Evolutionary conservation across 1,284 basidiomycete species (phyloP), one percentile per base, ranked within the genome.

Genomic region (Moesziomyces sp.): DNA sequence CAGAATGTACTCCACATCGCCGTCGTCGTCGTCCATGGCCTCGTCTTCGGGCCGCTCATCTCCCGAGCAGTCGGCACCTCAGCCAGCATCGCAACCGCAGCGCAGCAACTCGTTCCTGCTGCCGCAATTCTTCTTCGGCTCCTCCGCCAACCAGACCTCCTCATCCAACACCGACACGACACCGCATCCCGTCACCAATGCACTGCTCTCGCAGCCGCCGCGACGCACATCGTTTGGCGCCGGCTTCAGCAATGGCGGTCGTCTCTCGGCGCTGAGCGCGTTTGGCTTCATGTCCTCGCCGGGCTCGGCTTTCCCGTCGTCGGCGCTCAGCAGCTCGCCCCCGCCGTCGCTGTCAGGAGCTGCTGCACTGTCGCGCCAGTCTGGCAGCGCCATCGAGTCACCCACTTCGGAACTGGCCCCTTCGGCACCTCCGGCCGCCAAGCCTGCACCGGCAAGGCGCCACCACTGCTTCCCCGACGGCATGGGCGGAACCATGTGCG

Each of bases 391-490:
- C 11, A 43, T 70, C 28, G 57, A 56, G 5, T 65, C 53, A 10
- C 56, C 67, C 3, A 26, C 49, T 1, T 59, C 67, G 38, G 66
- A 69, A 23, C 21, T 49, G 42, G 10, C 56, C 11, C 42, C 58
- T 9, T 45, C 43, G 16, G 58, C 51, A 28, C 40, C 52, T 4
- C 23, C 61, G 18, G 23, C 26, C 42, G 11, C 21, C 55, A n/a
- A 44, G 45, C 5, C 46, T 45, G 5, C 59, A 5, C 56, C 56
- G 8, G 51, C 46, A 9, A 74, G 64, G 49, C 57, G 67, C 10
- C 72, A 74, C 52, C 49, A 70, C 11, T 74, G 72, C 50, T 66
- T 74, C 55, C 72, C 72, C 2, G 72, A 74, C 33, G 72, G 67
- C 5, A 66, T 66, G 59, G 72, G 72, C 4, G 72, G 72, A 3